These are phyloP conservation scores for Sphagnurus paluster DNA, from an alignment of 1,284 basidiomycete species.

Conservation along the genomic window DNA sequence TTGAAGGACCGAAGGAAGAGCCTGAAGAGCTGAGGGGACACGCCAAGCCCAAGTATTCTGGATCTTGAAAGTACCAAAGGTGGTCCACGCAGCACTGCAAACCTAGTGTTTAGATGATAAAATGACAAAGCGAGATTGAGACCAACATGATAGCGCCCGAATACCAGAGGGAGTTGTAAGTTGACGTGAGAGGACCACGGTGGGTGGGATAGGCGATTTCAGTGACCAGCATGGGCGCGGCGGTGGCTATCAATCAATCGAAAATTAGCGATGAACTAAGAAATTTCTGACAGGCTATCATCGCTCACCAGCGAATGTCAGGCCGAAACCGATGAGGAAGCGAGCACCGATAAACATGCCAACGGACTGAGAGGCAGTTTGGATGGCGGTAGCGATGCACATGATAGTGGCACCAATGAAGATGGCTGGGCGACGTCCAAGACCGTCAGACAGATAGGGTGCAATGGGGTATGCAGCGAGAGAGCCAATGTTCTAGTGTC, in stretches of 20 bases:
- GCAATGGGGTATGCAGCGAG: conserved; percentile 69
- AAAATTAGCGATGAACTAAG: conserved; percentile 3
- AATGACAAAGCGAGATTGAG: neutral
- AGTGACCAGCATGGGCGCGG: conserved; percentile 74
- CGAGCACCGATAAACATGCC: conserved; percentile 83
- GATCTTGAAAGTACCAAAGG: conserved; percentile 73
- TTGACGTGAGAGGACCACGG: conserved; percentile 69
- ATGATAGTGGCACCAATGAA: conserved; percentile 66
- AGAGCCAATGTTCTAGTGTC: conserved; percentile 59
- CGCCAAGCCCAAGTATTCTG: conserved; percentile 72
- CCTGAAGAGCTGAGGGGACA: conserved; percentile 69
- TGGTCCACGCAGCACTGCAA: conserved; percentile 69
- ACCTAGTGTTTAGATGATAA: conserved; percentile 8
- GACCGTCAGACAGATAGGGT: conserved; percentile 67
- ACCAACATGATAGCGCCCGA: conserved; percentile 70
- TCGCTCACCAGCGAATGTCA: conserved; percentile 62
- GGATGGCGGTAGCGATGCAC: conserved; percentile 65
- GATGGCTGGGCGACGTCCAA: conserved; percentile 65
- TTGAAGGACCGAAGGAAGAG: conserved; percentile 61
- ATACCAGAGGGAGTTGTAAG: conserved; percentile 83
- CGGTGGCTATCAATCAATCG: conserved; percentile 49
- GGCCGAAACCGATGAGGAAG: conserved; percentile 79
- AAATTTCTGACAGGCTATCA: neutral
- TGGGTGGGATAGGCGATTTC: conserved; percentile 79
- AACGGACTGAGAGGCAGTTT: conserved; percentile 70